phyloP scores from a whole-genome alignment of 2,329 filamentous ascomycete genomes.

The Pseudocercospora cruenta region DNA sequence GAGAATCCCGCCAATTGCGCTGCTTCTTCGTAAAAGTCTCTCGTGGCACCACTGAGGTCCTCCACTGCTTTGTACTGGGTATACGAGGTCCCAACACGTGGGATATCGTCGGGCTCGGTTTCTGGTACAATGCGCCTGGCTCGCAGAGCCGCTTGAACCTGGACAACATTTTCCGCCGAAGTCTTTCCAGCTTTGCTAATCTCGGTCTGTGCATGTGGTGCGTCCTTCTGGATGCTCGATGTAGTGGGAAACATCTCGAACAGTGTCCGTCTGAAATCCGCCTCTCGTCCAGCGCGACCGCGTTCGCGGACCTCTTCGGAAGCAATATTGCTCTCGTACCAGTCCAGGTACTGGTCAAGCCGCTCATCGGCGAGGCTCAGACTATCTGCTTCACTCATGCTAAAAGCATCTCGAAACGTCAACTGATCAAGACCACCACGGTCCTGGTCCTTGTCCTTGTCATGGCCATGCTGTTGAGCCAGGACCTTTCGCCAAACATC shows the following conservation, averaged over 20 bases:
- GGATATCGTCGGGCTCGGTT: constrained; percentile 37
- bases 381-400: constrained; percentile 64
- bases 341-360: constrained; percentile 77
- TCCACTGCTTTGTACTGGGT: constrained; percentile 51
- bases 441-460: constrained; percentile 24
- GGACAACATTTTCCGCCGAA: constrained; percentile 43
- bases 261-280: constrained; percentile 46
- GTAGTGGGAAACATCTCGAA: constrained; percentile 47
- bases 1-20: constrained; percentile 56
- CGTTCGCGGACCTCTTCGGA: constrained; percentile 47
- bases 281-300: constrained; percentile 37
- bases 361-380: constrained; percentile 63
- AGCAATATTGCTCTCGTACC: constrained; percentile 71
- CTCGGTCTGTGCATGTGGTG: constrained; percentile 19
- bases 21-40: constrained; percentile 56
- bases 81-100: constrained; percentile 57
- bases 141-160: constrained; percentile 49
- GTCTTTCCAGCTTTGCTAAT: constrained; percentile 20
- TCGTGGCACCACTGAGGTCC: constrained; percentile 48
- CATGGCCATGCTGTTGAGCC: constrained; percentile 12
- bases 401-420: constrained; percentile 52
- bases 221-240: constrained; percentile 11
- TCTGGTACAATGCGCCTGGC: constrained; percentile 44
- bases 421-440: constrained; percentile 10
- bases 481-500: constrained; percentile 62